Evolutionary conservation across 23 red algal species (phyloP), one percentile per base, ranked within the genome.

Genomic region (Gracilaria vermiculophylla): DNA sequence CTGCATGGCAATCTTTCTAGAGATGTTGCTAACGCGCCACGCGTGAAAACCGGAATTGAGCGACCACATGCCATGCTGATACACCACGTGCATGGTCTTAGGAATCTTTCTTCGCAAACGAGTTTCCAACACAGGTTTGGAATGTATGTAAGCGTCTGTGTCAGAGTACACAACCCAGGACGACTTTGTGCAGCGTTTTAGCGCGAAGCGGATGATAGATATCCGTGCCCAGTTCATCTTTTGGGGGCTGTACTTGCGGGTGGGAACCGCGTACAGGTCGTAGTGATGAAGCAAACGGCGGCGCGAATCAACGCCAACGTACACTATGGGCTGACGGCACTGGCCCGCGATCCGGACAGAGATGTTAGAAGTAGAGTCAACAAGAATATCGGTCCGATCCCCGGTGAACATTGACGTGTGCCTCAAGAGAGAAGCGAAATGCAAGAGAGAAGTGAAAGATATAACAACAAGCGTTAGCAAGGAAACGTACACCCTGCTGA

Each of bases 41-140:
- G 56, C 56, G 27, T 61, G 56, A 61, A 61, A 61, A n/a, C 56
- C 56, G 9, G 56, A 61, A n/a, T 61, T 61, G 27, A 61, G 56
- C n/a, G 56, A 8, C 56, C 56, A 61, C 56, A 61, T 61, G 7
- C 56, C 56, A n/a, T 61, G 56, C 19, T 61, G 56, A 61, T 61
- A 61, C 56, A 61, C 56, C 19, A 61, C 56, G 23, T 61, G 56
- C 19, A 15, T 27, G 56, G 10, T 61, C 7, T n/a, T 8, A 15
- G 9, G 9, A 61, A 61, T n/a, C 19, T 61, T 31, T 8, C 23
- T 8, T 31, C 9, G 7, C 7, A 61, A n/a, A 13, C 56, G 56
- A 13, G 9, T 61, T n/a, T 13, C 19, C 27, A 61, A 61, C 7
- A n/a, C 19, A 13, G 56, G 9, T 8, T n/a, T 8, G 9, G 56